Conservation (phyloP, 208 protist species). For the Sergeia podlipaevii region DNA sequence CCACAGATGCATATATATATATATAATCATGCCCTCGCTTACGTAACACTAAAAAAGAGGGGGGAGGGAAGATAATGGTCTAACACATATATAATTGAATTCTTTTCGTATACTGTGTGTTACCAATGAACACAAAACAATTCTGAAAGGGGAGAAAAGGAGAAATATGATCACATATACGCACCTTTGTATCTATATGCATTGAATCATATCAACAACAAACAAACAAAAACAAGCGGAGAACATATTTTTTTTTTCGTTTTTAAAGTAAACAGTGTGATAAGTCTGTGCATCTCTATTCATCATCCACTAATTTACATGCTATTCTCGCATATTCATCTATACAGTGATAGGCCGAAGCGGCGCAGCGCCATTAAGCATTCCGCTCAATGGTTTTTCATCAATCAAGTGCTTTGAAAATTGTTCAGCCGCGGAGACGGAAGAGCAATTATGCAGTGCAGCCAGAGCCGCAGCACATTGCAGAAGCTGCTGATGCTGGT, state of each 20-base stretch:
- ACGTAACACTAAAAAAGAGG: no score
- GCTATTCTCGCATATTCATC: constrained; percentile 19
- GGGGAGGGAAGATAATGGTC: no score
- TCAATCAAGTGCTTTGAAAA: constrained; percentile 36
- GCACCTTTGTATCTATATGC: no score
- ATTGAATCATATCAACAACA: no score
- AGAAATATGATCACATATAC: no score
- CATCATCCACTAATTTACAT: no score
- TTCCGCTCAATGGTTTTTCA: constrained; percentile 15
- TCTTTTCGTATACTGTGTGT: no score
- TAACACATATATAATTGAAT: no score
- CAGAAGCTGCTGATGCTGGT: constrained; percentile 26
- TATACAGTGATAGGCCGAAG: constrained; percentile 26
- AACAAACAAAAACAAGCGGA: constrained; percentile 4
- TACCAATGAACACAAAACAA: no score
- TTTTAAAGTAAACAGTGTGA: not conserved
- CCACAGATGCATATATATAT: no score
- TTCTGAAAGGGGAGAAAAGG: no score
- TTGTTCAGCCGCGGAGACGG: constrained; percentile 13
- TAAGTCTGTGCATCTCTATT: not conserved
- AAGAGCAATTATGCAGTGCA: constrained; percentile 56
- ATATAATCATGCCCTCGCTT: no score
- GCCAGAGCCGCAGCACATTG: constrained; percentile 34
- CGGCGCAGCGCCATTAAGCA: constrained; percentile 23
- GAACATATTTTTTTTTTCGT: not conserved